Evolutionary conservation across 2,329 filamentous ascomycete species (phyloP).

Genomic region (Nemania sp.): DNA sequence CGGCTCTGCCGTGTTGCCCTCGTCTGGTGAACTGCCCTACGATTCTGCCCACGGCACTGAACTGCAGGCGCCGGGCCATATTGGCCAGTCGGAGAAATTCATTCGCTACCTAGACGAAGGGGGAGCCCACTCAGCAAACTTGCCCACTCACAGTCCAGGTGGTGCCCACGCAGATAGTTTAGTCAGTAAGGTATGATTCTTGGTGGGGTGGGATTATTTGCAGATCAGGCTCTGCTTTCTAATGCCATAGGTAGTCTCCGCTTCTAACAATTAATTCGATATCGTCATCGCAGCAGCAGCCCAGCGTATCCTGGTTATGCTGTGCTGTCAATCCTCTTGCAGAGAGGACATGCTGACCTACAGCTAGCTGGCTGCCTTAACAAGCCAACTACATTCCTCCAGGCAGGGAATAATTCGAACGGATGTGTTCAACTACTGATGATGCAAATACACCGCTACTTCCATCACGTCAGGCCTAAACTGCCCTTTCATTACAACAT

Average conservation of each 20-base stretch:
- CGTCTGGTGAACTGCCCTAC: conserved; percentile 12
- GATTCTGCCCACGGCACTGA: conserved; percentile 10
- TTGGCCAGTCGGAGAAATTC: conserved; percentile 25
- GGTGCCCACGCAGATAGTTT: too few species aligned
- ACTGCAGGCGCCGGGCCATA: conserved; percentile 8
- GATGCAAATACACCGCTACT: neutral
- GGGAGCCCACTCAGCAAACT: too few species aligned
- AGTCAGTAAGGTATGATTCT: neutral
- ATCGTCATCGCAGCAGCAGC: neutral
- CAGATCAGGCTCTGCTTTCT: neutral
- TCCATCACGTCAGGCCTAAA: neutral
- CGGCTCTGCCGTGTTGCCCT: conserved; percentile 7
- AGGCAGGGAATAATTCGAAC: neutral
- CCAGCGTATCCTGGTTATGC: too few species aligned
- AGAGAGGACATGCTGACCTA: neutral
- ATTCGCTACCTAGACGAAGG: too few species aligned
- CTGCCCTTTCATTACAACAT: too few species aligned
- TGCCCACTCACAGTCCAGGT: too few species aligned
- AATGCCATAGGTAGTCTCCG: neutral
- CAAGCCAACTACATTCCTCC: neutral
- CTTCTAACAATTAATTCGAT: neutral
- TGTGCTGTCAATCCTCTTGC: neutral
- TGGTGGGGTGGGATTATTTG: neutral
- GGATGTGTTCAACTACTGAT: neutral
- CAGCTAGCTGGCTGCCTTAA: neutral